Percentiles rank a stretch among this genome's conserved stretches.
phyloP scores from a whole-genome alignment of 768 basidiomycete genomes.

The Mycena haematopus region DNA sequence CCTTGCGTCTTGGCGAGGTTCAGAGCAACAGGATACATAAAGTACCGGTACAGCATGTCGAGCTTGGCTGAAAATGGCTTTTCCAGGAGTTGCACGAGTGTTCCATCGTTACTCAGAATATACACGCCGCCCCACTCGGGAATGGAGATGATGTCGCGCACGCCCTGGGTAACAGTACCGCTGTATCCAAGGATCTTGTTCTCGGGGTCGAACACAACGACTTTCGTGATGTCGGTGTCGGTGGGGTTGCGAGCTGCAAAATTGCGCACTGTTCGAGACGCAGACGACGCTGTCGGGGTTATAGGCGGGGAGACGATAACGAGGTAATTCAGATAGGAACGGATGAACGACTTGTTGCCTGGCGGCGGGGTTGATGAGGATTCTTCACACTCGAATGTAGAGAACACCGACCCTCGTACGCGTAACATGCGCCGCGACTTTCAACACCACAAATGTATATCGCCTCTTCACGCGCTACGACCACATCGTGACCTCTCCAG shows the following conservation, averaged over 20 bases:
- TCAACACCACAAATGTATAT: conserved; percentile 86
- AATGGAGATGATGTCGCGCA: conserved; percentile 76
- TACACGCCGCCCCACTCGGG: conserved; percentile 80
- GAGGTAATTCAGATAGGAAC: conserved; percentile 82
- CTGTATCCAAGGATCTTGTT: conserved; percentile 91
- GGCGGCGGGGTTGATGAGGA: background rate
- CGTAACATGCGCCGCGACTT: conserved; percentile 83
- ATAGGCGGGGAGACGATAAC: conserved; percentile 91
- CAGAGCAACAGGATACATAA: conserved; percentile 80
- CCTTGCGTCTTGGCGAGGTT: conserved; percentile 82
- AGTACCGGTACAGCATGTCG: conserved; percentile 82
- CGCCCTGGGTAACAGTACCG: conserved; percentile 81
- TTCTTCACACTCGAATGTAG: background rate
- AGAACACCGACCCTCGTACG: conserved; percentile 79
- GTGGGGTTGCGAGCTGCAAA: conserved; percentile 60
- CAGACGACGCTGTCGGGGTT: conserved; percentile 64
- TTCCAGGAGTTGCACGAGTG: conserved; percentile 74
- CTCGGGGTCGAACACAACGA: conserved; percentile 89
- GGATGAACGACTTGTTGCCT: conserved; percentile 82
- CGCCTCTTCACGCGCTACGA: conserved; percentile 90
- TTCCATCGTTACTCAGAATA: conserved; percentile 78
- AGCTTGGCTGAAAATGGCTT: conserved; percentile 86
- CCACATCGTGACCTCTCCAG: conserved; percentile 71
- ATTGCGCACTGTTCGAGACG: conserved; percentile 79
- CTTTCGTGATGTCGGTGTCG: conserved; percentile 71